These are phyloP conservation scores for Tulasnella sp. DNA, from an alignment of 768 basidiomycete species.

Conservation along the genomic window DNA sequence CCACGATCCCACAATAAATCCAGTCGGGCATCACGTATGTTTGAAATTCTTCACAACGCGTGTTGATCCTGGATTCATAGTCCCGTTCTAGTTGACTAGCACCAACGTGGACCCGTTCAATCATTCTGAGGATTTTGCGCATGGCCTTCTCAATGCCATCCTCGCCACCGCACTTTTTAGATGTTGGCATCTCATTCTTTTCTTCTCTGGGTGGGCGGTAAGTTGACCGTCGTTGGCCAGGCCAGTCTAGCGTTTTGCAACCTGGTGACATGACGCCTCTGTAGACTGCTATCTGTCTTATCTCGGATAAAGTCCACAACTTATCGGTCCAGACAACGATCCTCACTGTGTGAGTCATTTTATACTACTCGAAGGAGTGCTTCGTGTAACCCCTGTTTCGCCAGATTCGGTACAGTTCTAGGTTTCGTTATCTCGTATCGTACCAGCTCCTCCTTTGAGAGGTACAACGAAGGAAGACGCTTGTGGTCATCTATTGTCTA, in stretches of 20 bases:
- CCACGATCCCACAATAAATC: too few species aligned
- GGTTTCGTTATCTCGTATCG: constrained; percentile 53
- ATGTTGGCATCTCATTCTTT: constrained; percentile 56
- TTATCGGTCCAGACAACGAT: constrained; percentile 40
- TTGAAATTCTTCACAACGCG: too few species aligned
- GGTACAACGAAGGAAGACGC: constrained; percentile 56
- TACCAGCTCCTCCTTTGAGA: constrained; percentile 19
- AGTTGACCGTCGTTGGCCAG: neutral
- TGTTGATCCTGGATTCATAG: too few species aligned
- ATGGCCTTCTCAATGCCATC: constrained; percentile 27
- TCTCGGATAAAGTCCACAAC: constrained; percentile 33
- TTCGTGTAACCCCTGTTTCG: constrained; percentile 22
- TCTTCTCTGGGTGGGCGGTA: constrained; percentile 50
- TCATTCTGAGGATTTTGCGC: neutral
- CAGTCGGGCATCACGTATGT: too few species aligned
- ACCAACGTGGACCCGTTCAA: constrained; percentile 9
- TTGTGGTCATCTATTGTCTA: constrained; percentile 56
- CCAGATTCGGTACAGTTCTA: constrained; percentile 46
- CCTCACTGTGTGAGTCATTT: constrained; percentile 47
- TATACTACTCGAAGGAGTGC: neutral
- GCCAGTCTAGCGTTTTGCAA: neutral
- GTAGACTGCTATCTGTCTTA: constrained; percentile 36
- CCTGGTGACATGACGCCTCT: neutral
- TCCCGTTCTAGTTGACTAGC: neutral
- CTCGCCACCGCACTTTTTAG: constrained; percentile 36